Base-by-base conservation (phyloP, 2,329 filamentous ascomycete genomes). In the Calonectria ilicicola region DNA sequence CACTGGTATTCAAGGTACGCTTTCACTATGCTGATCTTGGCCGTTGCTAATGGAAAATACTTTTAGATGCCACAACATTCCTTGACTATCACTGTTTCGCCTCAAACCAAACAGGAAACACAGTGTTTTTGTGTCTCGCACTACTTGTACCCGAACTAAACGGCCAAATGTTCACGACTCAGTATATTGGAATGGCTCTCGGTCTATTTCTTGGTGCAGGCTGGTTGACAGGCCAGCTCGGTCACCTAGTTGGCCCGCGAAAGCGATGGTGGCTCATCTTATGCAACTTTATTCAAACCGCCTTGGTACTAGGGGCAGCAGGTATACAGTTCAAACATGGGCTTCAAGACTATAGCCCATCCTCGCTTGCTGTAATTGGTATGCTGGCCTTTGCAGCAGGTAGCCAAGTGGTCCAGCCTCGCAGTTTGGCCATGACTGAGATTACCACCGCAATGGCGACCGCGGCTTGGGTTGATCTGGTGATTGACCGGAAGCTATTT, bases 401-500 rank as follows among this genome's bases (percentile, higher is more conserved):
- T 21, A 63, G 58, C 15, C 58, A 63, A 15, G 58, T 63, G 15
- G 58, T 63, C 14, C 58, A 63, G 21, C 40, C 58, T 10, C 58
- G 58, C 38, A 63, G 58, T 15, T 63, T 63, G 15, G 58, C 58
- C 58, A 63, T 63, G 58, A 63, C 58, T 10, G 58, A 63, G 23
- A 63, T 63, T 9, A 63, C 38, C 21, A 63, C 58, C 15, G 58
- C 58, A 2, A 63, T 63, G 58, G 58, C 58, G 15, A 63, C 58
- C 12, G 58, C 58, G 14, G 58, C 58, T n/a, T 63, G 58, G 58
- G 58, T 63, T n/a, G 58, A 63, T 21, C 40, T 63, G 3, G 10
- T 63, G 23, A 63, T 63, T 44, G 58, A 63, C 58, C 23, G 19
- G 5, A 63, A 46, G 5, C 35, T 63, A 15, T 44, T 63, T 14